Evolutionary conservation across 495 filamentous ascomycete genomes (phyloP), one percentile per base, ranked within the genome.

Genomic region (Hypomontagnella monticulosa): DNA sequence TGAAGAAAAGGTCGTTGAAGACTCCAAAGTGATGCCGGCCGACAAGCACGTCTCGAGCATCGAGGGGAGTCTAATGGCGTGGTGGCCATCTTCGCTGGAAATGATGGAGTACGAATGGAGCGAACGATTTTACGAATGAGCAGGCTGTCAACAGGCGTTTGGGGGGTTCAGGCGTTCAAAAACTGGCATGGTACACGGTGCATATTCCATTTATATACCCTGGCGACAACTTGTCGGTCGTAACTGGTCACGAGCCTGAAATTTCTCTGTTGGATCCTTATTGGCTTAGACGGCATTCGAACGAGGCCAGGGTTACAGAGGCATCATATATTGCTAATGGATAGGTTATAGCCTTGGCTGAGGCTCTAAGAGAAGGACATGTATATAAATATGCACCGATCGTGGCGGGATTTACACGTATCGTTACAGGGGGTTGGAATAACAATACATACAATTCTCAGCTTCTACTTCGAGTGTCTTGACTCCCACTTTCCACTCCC

Each of bases 81-180:
- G 71, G 71, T 74, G 71, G 71, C 71, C 71, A 2, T 44, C 61
- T 27, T 48, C 56, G 1, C n/a, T 70, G 2, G 58, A 72, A 4
- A 23, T 60, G 3, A 15, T 67, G 34, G 57, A 69, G 16, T 57
- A 72, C 23, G 63, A 72, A 34, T 74, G 71, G 71, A 51, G 62
- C 5, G 71, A 74, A 34, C 40, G 61, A 23, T 74, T 74, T 46
- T 74, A 74, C 47, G 71, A 74, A 63, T 74, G 9, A 71, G 37
- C 3, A 14, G 12, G 30, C n/a, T 38, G 12, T n/a, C 4, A 46
- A 15, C 10, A 42, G 40, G 30, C 27, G 23, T 41, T 44, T 27
- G 3, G 2, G 36, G 36, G 8, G 8, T 4, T 49, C 38, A n/a
- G 66, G 66, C 60, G 55, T 69, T 64, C 12, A 46, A 30, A 30